Evolutionary conservation across 805 yeast genomes (phyloP), one percentile per base, ranked within the genome.

Genomic region (Candida oleophila): DNA sequence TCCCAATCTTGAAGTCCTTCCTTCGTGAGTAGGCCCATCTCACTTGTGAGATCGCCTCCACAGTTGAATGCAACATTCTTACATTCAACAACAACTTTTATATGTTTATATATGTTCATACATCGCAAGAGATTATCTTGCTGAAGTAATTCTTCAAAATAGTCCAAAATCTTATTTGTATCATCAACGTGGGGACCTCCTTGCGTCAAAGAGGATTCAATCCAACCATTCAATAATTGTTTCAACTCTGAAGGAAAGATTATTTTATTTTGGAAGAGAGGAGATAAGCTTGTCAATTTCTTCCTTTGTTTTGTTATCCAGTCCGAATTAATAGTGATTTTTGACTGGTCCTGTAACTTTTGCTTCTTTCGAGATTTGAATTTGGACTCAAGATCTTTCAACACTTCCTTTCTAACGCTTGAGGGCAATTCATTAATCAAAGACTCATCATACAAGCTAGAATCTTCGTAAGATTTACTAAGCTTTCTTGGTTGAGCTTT

Each of bases 381-480:
- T 38, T 56, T 63, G 46, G 62, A 57, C 36, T 65, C 68, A 32
- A 66, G 46, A 33, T 71, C 75, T 42, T 64, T 63, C 41, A 66
- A 43, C 4, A 71, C 70, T 44, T 71, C 74, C 7, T 64, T 49
- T 43, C 65, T 58, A 11, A 73, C 54, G 4, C 66, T 63, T 0
- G 74, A 62, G 0, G 77, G 77, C 4, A 73, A 54, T 46, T 68
- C 76, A 21, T 66, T 56, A 22, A 73, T 48, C 7, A 72, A 62
- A 0, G 68, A 60, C 7, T 64, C 60, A 47, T 72, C 75, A 48
- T 68, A 69, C 2, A 70, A 55, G 3, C 58, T 56, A 5, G 66
- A 54, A 2, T 60, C 60, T 15, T 60, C 60, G 42, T 48, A 59
- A 7, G 45, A 43, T 9, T 11, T 16, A 5, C 22, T 22, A 14